These are phyloP conservation scores for Aspergillus cejpii DNA, from an alignment of 2,329 filamentous ascomycete genomes.

Conservation along the genomic window DNA sequence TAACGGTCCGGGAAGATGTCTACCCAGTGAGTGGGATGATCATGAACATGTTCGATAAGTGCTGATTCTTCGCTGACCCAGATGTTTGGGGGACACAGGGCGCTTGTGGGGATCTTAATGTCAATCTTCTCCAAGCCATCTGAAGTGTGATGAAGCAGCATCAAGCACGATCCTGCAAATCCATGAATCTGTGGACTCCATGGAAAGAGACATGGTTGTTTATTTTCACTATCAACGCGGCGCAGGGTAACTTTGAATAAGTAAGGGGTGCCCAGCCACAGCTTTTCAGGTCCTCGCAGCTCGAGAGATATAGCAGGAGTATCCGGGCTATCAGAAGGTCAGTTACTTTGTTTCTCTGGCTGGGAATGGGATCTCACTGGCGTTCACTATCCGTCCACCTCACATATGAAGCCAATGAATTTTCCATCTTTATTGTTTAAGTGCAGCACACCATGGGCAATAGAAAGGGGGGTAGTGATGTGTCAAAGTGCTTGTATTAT, in stretches of 20 bases:
- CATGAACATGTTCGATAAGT: not conserved
- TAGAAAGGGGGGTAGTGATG: no score
- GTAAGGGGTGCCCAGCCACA: not conserved
- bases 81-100: not conserved
- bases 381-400: not conserved
- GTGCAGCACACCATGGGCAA: no score
- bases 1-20: not conserved
- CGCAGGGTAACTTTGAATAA: slow-evolving; percentile 1
- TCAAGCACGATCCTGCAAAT: not conserved
- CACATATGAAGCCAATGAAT: not conserved
- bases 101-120: not conserved
- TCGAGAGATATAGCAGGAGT: slow-evolving; percentile 1
- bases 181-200: not conserved
- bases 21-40: not conserved
- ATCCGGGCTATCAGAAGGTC: not conserved
- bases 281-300: not conserved
- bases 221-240: not conserved
- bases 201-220: not conserved
- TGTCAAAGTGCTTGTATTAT: no score
- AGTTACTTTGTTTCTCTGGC: not conserved
- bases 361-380: not conserved
- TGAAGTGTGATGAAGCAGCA: slow-evolving; percentile 1
- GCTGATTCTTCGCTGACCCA: not conserved
- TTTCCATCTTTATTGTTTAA: not conserved
- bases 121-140: not conserved